Conservation (phyloP, 352 stramenopile genomes). For the Pythium monospermum region DNA sequence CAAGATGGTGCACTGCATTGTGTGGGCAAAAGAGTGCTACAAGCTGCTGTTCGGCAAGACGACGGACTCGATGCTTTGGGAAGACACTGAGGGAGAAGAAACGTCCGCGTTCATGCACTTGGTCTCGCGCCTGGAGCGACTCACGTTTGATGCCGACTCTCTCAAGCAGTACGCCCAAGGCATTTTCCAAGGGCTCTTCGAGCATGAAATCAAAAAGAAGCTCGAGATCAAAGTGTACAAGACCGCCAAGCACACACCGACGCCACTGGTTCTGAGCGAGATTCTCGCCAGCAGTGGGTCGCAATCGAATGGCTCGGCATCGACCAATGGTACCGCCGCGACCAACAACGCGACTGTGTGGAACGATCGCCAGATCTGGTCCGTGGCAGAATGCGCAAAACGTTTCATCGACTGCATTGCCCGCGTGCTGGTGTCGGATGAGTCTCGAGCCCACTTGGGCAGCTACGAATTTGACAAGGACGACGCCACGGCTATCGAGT, state of each 20-base stretch:
- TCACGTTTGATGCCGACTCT: conserved; percentile 34
- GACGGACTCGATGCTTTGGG: conserved; percentile 95
- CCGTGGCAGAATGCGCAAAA: conserved; percentile 77
- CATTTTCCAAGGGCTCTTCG: conserved; percentile 91
- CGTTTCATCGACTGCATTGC: conserved; percentile 80
- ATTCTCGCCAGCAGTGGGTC: conserved; percentile 24
- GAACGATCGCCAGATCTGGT: conserved; percentile 87
- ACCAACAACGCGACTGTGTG: conserved; percentile 38
- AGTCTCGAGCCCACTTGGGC: conserved; percentile 55
- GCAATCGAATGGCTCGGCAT: too few species aligned
- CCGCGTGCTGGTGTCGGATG: conserved; percentile 49
- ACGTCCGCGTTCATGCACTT: conserved; percentile 84
- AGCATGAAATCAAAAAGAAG: conserved; percentile 95
- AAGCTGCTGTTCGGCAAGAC: conserved; percentile 84
- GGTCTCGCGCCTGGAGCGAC: conserved; percentile 39
- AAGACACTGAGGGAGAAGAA: conserved; percentile 73
- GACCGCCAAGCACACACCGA: conserved; percentile 87
- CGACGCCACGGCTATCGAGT: conserved; percentile 94
- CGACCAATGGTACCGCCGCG: conserved; percentile 15
- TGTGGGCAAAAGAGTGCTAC: conserved; percentile 95
- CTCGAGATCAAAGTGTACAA: conserved; percentile 97
- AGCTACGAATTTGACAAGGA: conserved; percentile 97
- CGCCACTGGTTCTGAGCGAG: conserved; percentile 63
- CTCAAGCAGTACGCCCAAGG: conserved; percentile 61
- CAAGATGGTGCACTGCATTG: conserved; percentile 99